Base-by-base conservation (phyloP, 768 basidiomycete genomes). In the Xanthoconium purpureum region DNA sequence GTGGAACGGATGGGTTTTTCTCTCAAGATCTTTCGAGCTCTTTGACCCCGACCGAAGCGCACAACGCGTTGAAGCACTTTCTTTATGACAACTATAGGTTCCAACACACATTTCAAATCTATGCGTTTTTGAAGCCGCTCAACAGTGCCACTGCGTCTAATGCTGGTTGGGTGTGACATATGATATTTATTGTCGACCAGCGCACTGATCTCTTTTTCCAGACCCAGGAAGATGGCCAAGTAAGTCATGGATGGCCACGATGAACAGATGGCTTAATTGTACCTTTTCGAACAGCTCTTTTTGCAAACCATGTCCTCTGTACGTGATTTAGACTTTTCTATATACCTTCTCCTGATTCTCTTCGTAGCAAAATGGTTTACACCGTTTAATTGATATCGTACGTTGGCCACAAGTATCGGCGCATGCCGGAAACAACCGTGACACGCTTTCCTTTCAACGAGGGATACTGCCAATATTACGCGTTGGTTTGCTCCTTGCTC, bases 391-490 rank as follows among this genome's bases (percentile, higher is more conserved):
- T 5, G 81, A 84, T 43, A 71, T 85, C 38, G 63, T 87, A 17
- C 66, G 65, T 6, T 84, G 79, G 75, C 63, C 71, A 0, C 58
- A 64, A 2, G 76, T 87, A 30, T 75, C 76, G 12, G 62, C 66
- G 3, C 54, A 57, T 10, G 75, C 77, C 3, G 79, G 74, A 36
- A 71, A 70, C n/a, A 63, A 55, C 47, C 57, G 59, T 0, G 60
- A 68, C 0, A 58, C 64, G 0, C 72, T 87, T 9, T 86, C 86
- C 2, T 88, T 88, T 55, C 84, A 87, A 57, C 69, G 78, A 29
- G 84, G 80, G 0, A 76, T 79, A 57, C 60, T 87, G 7, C 81
- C 80, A 0, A 58, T 87, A 17, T 66, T 87, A n/a, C 70, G 77
- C 35, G 85, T 84, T 56, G 40, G 69, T 56, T 9, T 6, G 17